phyloP scores from a whole-genome alignment of 768 basidiomycete genomes.

The Termitomyces sp. region DNA sequence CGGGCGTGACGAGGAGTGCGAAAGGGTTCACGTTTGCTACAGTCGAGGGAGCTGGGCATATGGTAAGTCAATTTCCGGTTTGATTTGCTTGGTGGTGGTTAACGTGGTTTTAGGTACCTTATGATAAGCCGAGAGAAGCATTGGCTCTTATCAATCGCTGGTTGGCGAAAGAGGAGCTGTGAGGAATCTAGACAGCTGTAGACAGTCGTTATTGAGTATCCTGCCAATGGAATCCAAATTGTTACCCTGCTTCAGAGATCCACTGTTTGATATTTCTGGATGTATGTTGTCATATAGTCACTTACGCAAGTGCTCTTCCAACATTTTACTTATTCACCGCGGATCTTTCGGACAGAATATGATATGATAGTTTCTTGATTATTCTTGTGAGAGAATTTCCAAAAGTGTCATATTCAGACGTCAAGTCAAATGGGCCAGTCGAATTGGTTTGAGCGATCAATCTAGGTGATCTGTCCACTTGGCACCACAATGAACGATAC shows the following conservation, averaged over 20 bases:
- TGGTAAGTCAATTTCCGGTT: slow-evolving; percentile 31
- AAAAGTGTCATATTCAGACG: too few species aligned
- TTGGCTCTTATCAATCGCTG: slow-evolving; percentile 52
- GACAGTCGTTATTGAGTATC: background rate
- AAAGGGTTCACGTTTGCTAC: slow-evolving; percentile 62
- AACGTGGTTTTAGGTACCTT: slow-evolving; percentile 37
- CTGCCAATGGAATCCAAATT: background rate
- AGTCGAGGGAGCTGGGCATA: slow-evolving; percentile 68
- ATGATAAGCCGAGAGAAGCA: slow-evolving; percentile 56
- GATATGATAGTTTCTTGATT: background rate
- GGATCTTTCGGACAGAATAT: background rate
- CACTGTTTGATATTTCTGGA: background rate
- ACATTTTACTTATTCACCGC: too few species aligned
- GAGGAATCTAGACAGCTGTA: background rate
- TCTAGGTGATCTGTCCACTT: background rate
- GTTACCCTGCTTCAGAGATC: background rate
- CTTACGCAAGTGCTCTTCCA: background rate
- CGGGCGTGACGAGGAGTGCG: slow-evolving; percentile 30
- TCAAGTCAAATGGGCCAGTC: background rate
- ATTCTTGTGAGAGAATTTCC: background rate
- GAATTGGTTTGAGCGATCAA: background rate
- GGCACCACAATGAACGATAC: background rate
- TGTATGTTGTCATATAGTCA: background rate
- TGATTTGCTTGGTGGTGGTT: background rate
- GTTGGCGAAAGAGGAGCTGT: slow-evolving; percentile 22